Evolutionary conservation across 108 stramenopile species (phyloP).

Genomic region (Ochromonas danica): DNA sequence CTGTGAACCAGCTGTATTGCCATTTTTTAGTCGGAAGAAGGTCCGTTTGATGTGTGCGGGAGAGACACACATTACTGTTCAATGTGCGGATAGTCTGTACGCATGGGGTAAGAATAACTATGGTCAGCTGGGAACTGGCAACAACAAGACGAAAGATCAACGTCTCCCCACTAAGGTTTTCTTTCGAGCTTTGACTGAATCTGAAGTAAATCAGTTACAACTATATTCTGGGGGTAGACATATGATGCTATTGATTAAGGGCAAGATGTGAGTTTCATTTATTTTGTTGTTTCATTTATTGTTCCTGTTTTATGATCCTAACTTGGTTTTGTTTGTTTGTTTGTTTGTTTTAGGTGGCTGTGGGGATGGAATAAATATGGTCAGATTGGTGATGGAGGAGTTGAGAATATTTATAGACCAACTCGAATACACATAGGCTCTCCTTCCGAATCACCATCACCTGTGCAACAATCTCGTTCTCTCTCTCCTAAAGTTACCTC

Average conservation of each 20-base stretch:
- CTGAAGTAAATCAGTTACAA: neutral
- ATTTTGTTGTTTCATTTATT: neutral
- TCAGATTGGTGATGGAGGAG: constrained; percentile 10
- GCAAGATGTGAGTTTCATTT: neutral
- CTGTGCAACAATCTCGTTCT: no score
- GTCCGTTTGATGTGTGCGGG: neutral
- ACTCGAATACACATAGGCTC: neutral
- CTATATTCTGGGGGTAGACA: neutral
- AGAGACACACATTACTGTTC: neutral
- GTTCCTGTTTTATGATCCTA: neutral
- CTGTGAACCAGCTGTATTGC: neutral
- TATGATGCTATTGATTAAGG: constrained; percentile 1
- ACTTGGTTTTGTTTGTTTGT: neutral
- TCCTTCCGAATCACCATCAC: no score
- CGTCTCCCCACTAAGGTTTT: neutral
- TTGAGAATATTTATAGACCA: constrained; percentile 5
- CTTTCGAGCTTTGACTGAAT: neutral
- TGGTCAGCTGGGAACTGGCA: constrained; percentile 22
- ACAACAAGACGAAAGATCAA: neutral
- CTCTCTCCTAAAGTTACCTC: neutral
- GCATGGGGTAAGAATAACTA: constrained; percentile 22
- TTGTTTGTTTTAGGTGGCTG: neutral
- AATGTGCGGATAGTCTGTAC: neutral
- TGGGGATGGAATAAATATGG: constrained; percentile 35
- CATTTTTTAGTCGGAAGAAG: neutral